Evolutionary conservation across 352 stramenopile species (phyloP), one percentile per base, ranked within the genome.

Genomic region (Globisporangium mamillatum): DNA sequence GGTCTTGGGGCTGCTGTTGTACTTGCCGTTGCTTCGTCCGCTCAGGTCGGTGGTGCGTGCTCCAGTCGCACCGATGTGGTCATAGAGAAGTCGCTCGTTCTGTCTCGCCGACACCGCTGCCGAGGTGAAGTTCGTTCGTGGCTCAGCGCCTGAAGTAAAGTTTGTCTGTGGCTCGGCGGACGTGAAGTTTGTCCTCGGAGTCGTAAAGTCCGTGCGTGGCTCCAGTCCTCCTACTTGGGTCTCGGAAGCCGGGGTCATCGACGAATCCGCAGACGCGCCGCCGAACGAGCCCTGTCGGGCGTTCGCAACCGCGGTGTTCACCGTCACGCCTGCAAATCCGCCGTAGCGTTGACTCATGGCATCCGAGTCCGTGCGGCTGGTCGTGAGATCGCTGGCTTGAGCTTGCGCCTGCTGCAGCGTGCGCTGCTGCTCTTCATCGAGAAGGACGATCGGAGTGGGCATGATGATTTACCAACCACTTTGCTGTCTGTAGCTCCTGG

Each of bases 351-450:
- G 38, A 12, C 12, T 46, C 38, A 20, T 46, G 38, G 38, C 38
- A 20, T 3, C 12, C 54, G 73, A 78, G 20, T 56, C 62, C 24
- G 71, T 57, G 6, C 60, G 68, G 1, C 9, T 3, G 2, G 24
- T 46, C 6, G 64, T 60, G 36, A 16, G 9, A 41, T 14, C 36
- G 36, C 36, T 20, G 38, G 38, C 38, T 46, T 46, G 38, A 4
- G 12, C 12, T 46, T 46, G 38, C 10, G 38, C 38, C 14, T 46
- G 38, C n/a, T 36, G 53, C 25, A 91, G 67, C 63, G 67, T 62
- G 24, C 72, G 80, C 74, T 87, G 77, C 76, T 88, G 77, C 29
- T 91, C 74, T 22, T 89, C 79, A 36, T 91, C 79, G 12, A 46
- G 38, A 46, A 46, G 38, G 38, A 46, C 38, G 12, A 46, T 46